Evolutionary conservation across 139 green algal species (phyloP), one percentile per base, ranked within the genome.

Genomic region (Micromonas commoda): DNA sequence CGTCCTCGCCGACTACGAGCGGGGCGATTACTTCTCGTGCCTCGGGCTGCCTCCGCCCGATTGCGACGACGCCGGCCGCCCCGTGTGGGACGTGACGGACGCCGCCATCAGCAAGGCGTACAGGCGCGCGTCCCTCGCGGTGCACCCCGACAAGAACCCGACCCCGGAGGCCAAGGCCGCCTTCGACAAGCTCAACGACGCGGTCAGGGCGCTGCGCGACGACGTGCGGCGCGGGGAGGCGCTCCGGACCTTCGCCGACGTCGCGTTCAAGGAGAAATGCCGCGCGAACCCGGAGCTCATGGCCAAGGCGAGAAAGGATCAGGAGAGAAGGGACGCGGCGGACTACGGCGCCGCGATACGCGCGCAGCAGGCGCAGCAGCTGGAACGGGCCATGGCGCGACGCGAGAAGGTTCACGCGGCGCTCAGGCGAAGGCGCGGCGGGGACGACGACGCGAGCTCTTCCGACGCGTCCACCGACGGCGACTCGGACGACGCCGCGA

Each of bases 141-240:
- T 67, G 51, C 71, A 77, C 19, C 71, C 71, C 1, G 71, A 77
- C 61, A 77, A 77, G 51, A 77, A 77, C 53, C 35, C 51, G 19
- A 35, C 2, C 33, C 31, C 53, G 34, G 53, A 66, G 23, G 71
- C 71, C 13, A 24, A 61, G 34, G 32, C 38, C 2, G 68, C 68
- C 37, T 75, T 75, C 37, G 68, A 75, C 53, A 39, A 29, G 68
- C 29, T 75, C 9, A 24, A 9, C 21, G 68, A 75, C 34, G 31
- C 37, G 37, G n/a, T 63, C n/a, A 60, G 53, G 34, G n/a, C 53
- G 37, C 31, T 63, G 21, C n/a, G 29, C 21, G 68, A 75, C 24
- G 34, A 29, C 20, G 53, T 20, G 68, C 26, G 29, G 1, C 68
- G 68, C 21, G 64, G 26, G 2, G 68, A 75, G 37, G 37, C 33